Percentiles rank a stretch among this genome's conserved stretches.
Conservation (phyloP, 2,329 filamentous ascomycete species). For the Cordyceps cicadae region DNA sequence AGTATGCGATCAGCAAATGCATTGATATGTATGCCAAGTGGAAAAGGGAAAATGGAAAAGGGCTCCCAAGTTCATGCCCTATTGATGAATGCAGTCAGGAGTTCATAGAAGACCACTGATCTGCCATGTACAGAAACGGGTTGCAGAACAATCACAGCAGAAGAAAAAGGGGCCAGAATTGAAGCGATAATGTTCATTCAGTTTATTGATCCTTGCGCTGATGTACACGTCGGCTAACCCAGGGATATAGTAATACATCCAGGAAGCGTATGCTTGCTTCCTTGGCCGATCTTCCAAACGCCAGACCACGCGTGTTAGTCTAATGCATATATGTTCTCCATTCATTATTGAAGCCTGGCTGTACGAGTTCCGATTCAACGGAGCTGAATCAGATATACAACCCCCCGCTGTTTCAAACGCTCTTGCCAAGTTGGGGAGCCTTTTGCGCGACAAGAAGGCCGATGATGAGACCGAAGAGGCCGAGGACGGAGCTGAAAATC, state of each 20-base stretch:
- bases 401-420: conserved; percentile 11
- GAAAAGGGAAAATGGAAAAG: conserved; percentile 55
- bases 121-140: not conserved
- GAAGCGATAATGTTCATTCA: conserved; percentile 16
- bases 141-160: not conserved
- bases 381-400: conserved; percentile 7
- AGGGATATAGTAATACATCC: conserved; percentile 28
- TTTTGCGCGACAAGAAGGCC: conserved; percentile 82
- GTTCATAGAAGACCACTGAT: conserved; percentile 6
- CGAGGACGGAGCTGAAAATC: conserved; percentile 96
- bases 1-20: conserved; percentile 87
- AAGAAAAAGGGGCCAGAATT: not conserved
- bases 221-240: conserved; percentile 26
- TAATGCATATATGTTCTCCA: conserved; percentile 12
- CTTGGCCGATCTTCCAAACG: conserved; percentile 32
- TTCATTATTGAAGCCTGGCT: not conserved
- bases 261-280: conserved; percentile 24
- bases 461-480: conserved; percentile 92
- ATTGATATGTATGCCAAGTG: conserved; percentile 64
- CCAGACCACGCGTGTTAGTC: conserved; percentile 24
- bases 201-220: conserved; percentile 20
- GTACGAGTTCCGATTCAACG: not conserved
- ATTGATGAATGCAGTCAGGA: conserved; percentile 55
- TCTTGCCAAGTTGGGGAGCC: conserved; percentile 61
- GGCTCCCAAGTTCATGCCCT: conserved; percentile 69